A percentile compares a stretch with the other conserved stretches of the same genome.
phyloP scores from a whole-genome alignment of 139 green algal genomes.

The Chlorella sp. region DNA sequence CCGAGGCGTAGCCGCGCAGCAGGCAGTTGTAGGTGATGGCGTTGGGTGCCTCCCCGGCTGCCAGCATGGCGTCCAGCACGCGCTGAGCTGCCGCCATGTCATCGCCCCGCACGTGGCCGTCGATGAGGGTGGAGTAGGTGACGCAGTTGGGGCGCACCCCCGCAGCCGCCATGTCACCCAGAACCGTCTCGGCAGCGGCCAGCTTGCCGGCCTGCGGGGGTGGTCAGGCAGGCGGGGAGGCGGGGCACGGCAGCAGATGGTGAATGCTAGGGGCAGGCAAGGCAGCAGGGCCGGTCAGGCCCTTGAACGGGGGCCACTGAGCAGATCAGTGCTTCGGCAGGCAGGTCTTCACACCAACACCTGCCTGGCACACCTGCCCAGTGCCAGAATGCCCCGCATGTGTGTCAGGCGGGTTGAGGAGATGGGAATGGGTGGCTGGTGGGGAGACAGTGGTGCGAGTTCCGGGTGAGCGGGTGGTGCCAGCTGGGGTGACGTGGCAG shows the following conservation, averaged over 20 bases:
- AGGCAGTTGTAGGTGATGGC: slow-evolving; percentile 86
- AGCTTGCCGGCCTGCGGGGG: slow-evolving; percentile 36
- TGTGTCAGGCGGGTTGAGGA: too few relatives aligned
- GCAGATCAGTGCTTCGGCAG: neutral
- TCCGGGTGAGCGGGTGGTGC: too few relatives aligned
- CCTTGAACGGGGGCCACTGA: neutral
- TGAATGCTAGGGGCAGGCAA: neutral
- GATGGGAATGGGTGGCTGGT: too few relatives aligned
- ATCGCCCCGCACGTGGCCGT: slow-evolving; percentile 77
- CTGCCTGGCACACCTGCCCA: too few relatives aligned
- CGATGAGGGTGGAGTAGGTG: slow-evolving; percentile 78
- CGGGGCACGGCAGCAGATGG: too few relatives aligned
- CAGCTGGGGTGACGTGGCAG: too few relatives aligned
- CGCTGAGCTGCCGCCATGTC: slow-evolving; percentile 62
- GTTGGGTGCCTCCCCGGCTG: slow-evolving; percentile 71
- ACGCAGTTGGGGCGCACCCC: slow-evolving; percentile 52
- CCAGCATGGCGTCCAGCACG: slow-evolving; percentile 47
- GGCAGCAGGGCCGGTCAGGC: neutral
- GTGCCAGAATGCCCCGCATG: too few relatives aligned
- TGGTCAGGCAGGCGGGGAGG: neutral
- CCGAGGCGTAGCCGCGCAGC: slow-evolving; percentile 84
- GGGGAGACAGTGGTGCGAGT: too few relatives aligned
- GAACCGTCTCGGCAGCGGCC: slow-evolving; percentile 24
- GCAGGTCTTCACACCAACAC: too few relatives aligned
- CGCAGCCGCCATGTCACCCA: slow-evolving; percentile 47